phyloP scores from a whole-genome alignment of 106 monocot genomes.

The Dendrobium huoshanense region DNA sequence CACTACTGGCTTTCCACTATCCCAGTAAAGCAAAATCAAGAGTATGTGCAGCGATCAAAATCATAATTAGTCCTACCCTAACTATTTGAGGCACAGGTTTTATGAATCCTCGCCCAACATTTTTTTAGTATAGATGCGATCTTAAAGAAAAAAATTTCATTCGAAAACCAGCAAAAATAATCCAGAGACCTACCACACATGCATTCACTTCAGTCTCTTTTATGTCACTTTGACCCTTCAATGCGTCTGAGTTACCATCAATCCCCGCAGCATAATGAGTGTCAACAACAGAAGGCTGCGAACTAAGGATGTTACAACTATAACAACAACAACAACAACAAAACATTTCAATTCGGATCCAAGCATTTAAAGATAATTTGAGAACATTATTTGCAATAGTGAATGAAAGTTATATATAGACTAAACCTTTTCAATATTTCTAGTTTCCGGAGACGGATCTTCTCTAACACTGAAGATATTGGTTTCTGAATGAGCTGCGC shows the following conservation, averaged over 20 bases:
- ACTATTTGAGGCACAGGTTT: neutral
- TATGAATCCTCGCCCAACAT: neutral
- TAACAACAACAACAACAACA: neutral
- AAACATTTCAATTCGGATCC: neutral
- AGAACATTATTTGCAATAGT: neutral
- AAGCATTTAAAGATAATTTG: neutral
- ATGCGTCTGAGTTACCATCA: neutral
- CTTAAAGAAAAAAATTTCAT: neutral
- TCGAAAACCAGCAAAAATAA: neutral
- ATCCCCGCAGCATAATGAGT: conserved; percentile 13
- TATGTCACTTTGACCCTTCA: neutral
- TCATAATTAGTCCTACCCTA: neutral
- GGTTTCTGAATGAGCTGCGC: conserved; percentile 54
- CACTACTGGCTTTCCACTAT: neutral
- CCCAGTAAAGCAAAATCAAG: neutral
- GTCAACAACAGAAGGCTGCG: conserved; percentile 11
- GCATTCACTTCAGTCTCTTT: conserved; percentile 8
- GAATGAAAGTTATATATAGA: neutral
- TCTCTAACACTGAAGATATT: conserved; percentile 85
- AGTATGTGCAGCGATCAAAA: neutral
- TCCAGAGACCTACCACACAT: conserved; percentile 19
- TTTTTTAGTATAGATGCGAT: neutral
- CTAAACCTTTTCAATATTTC: conserved; percentile 58
- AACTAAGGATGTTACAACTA: conserved; percentile 22
- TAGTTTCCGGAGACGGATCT: conserved; percentile 66